Evolutionary conservation across 257 asterid genomes (phyloP).

Genomic region (Voacanga thouarsii): DNA sequence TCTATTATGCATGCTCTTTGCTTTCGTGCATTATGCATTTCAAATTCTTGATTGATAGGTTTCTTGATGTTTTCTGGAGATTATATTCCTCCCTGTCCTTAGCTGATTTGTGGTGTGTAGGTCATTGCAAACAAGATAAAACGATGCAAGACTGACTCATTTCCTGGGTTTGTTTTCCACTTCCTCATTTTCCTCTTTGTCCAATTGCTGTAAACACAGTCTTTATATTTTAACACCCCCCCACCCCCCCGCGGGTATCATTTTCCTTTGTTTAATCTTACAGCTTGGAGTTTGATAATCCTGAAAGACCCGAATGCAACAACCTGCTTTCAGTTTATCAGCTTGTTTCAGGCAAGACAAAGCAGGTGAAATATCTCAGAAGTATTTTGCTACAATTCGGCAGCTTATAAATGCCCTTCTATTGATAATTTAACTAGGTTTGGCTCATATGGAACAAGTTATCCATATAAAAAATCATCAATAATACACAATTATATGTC

Average conservation of each 20-base stretch:
- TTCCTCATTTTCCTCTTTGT: slow-evolving; percentile 11
- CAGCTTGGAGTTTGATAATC: slow-evolving; percentile 91
- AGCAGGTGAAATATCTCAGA: slow-evolving; percentile 50
- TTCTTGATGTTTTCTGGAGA: not conserved
- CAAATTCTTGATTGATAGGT: not conserved
- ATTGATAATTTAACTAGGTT: not conserved
- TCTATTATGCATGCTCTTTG: not conserved
- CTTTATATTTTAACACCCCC: not conserved
- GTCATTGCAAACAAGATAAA: slow-evolving; percentile 76
- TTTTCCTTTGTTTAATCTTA: slow-evolving; percentile 17
- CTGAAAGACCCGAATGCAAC: slow-evolving; percentile 92
- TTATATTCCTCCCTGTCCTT: not conserved
- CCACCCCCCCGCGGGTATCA: slow-evolving; percentile 9
- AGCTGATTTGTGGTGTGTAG: slow-evolving; percentile 39
- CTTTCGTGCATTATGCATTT: not conserved
- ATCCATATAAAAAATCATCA: not conserved
- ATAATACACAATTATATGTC: not conserved
- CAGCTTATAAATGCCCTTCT: not conserved
- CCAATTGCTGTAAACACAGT: not conserved
- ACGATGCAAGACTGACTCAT: slow-evolving; percentile 95
- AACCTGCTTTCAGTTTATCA: slow-evolving; percentile 93
- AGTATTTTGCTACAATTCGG: not conserved
- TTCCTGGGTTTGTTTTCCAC: slow-evolving; percentile 57
- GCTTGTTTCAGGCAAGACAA: slow-evolving; percentile 80
- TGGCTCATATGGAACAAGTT: not conserved